Evolutionary conservation across 2,329 filamentous ascomycete species (phyloP), one percentile per base, ranked within the genome.

Genomic region (Chaetomiaceae sp.): DNA sequence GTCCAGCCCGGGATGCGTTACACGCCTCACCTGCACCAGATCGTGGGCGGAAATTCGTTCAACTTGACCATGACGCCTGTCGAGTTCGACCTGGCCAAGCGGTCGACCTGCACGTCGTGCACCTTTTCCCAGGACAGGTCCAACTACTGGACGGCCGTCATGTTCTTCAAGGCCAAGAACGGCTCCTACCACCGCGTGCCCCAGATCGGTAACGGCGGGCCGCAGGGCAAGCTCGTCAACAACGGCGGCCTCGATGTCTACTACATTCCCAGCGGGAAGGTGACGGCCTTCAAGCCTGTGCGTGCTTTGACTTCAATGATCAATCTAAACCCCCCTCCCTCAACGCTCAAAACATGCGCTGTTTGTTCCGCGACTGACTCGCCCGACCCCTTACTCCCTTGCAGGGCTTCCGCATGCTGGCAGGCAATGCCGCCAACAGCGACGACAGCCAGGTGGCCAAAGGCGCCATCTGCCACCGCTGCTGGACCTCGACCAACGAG

Each of bases 371-470:
- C 26, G 11, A 27, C n/a, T n/a, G n/a, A n/a, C n/a, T n/a, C n/a
- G n/a, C n/a, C n/a, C n/a, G n/a, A n/a, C n/a, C n/a, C n/a, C n/a
- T n/a, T n/a, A n/a, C n/a, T n/a, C 14, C 29, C 10, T n/a, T n/a
- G n/a, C 24, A 70, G 67, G 68, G 69, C 44, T 72, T 72, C 67
- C 68, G 69, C 45, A 72, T 72, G 69, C 62, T 72, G 45, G 68
- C 68, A 19, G 68, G 69, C 51, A 65, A 67, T 50, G 67, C 68
- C 8, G 62, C 65, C 59, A 68, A 71, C 60, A 67, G 63, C 18
- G 63, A 69, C 53, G 55, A 65, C 48, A 60, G 57, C 58, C 62
- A 66, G 55, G 68, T 69, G 45, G 54, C 58, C 51, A 59, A 55
- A 52, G 58, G 59, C 47, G 68, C 67, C 59, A 71, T 72, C 61